Evolutionary conservation across 2,329 filamentous ascomycete genomes (phyloP).

Genomic region (Colletotrichum phormii): DNA sequence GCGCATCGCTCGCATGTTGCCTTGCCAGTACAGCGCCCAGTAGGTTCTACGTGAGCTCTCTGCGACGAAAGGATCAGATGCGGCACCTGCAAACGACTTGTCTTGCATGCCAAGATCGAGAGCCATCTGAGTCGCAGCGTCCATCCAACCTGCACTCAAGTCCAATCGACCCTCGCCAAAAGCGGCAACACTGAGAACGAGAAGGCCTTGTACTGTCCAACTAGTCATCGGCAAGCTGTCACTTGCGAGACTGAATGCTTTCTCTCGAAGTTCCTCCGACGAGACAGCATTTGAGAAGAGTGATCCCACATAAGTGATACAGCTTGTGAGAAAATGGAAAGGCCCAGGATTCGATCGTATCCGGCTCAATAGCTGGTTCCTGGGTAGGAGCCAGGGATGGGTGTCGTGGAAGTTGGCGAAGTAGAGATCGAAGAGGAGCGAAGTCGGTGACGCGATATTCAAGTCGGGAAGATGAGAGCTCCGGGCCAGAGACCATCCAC

Average conservation of each 20-base stretch:
- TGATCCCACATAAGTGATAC: slow-evolving; percentile 53
- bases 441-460: slow-evolving; percentile 26
- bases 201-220: slow-evolving; percentile 48
- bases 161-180: slow-evolving; percentile 45
- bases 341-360: slow-evolving; percentile 17
- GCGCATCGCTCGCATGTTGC: slow-evolving; percentile 40
- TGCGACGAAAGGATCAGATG: slow-evolving; percentile 48
- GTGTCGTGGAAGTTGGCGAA: slow-evolving; percentile 41
- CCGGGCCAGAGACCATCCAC: slow-evolving; percentile 39
- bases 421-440: slow-evolving; percentile 42
- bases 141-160: slow-evolving; percentile 44
- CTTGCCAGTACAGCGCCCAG: slow-evolving; percentile 51
- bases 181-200: slow-evolving; percentile 45
- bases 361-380: slow-evolving; percentile 26
- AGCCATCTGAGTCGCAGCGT: slow-evolving; percentile 45
- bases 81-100: slow-evolving; percentile 45
- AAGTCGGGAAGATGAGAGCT: slow-evolving; percentile 26
- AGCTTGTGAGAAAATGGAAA: slow-evolving; percentile 45
- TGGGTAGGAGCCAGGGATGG: slow-evolving; percentile 36
- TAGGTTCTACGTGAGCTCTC: slow-evolving; percentile 56
- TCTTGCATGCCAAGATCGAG: slow-evolving; percentile 48
- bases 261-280: slow-evolving; percentile 46
- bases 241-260: slow-evolving; percentile 46
- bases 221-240: slow-evolving; percentile 46
- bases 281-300: slow-evolving; percentile 46